Base-by-base conservation (phyloP, 1,284 basidiomycete genomes). In the Ganoderma sp. region DNA sequence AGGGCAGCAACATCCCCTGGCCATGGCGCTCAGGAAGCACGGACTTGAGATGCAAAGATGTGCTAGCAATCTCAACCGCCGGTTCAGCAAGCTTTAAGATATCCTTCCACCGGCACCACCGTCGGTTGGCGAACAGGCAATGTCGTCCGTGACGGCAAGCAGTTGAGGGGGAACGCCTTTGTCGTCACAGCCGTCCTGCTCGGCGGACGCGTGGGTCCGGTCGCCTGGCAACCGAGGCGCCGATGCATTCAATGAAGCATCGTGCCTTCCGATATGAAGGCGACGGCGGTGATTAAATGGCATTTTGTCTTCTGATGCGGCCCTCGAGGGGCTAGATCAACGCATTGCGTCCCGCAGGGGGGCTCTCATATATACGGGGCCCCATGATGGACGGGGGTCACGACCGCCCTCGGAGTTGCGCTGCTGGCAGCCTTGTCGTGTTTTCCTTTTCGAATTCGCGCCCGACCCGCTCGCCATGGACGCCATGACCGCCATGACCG, bases 371-470 rank as follows among this genome's bases (percentile, higher is more conserved):
- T 58, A 58, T 58, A 58, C n/a, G 19, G 19, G 56, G 34, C 9
- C 19, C 10, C 34, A 58, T 39, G 34, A 37, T 19, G 37, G 8
- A 10, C 10, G 28, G 52, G 15, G 52, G 10, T 4, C 58, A n/a
- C 41, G 41, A 61, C 41, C 39, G 25, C 59, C 39, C 41, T 32
- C 22, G 41, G 15, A 43, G 42, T 32, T 32, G 37, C 19, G 32
- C 62, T 54, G 62, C 62, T 62, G 61, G 42, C 42, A 45, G 43
- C 48, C 62, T 50, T 63, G 45, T 52, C 34, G 56, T 58, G 34
- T 58, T 4, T 34, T 58, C 32, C 56, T 22, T 58, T 22, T 22
- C 37, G 32, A 32, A 19, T 32, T 28, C 25, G n/a, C 43, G 7
- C 45, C 52, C 32, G 65, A 50, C 60, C 17, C 60, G 45, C 43